A percentile compares a stretch with the other conserved stretches of the same genome.
Evolutionary conservation across 164 flowering plant genomes (phyloP).

Genomic region (Kalanchoe fedtschenkoi): DNA sequence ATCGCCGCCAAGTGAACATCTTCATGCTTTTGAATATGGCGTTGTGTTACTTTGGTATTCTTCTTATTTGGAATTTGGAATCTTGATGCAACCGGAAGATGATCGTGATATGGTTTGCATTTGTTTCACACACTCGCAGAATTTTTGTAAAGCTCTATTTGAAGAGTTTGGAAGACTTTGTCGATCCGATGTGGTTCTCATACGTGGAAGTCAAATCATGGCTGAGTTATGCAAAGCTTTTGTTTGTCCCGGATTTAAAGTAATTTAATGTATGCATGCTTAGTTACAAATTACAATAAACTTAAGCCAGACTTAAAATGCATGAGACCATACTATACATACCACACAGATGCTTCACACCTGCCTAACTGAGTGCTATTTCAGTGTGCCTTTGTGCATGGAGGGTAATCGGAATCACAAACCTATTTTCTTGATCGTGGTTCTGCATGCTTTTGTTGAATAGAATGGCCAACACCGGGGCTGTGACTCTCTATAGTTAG

Average conservation of each 20-base stretch:
- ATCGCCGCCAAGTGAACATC: conserved; percentile 1
- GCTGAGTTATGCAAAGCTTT: no score
- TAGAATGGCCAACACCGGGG: conserved; percentile 7
- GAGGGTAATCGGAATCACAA: neutral
- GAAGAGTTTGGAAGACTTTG: no score
- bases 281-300: neutral
- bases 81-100: neutral
- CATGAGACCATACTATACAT: neutral
- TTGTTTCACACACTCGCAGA: no score
- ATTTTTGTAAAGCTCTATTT: no score
- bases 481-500: neutral
- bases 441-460: conserved; percentile 6
- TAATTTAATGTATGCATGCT: neutral
- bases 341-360: neutral
- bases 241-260: neutral
- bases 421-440: neutral
- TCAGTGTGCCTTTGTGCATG: neutral
- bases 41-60: neutral
- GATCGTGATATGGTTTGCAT: no score
- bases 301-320: neutral
- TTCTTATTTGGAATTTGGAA: neutral
- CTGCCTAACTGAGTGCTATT: neutral
- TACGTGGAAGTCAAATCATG: no score
- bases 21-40: neutral
- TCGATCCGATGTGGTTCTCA: no score